Evolutionary conservation across 2,329 filamentous ascomycete species (phyloP).

Genomic region (Colletotrichum sp.): DNA sequence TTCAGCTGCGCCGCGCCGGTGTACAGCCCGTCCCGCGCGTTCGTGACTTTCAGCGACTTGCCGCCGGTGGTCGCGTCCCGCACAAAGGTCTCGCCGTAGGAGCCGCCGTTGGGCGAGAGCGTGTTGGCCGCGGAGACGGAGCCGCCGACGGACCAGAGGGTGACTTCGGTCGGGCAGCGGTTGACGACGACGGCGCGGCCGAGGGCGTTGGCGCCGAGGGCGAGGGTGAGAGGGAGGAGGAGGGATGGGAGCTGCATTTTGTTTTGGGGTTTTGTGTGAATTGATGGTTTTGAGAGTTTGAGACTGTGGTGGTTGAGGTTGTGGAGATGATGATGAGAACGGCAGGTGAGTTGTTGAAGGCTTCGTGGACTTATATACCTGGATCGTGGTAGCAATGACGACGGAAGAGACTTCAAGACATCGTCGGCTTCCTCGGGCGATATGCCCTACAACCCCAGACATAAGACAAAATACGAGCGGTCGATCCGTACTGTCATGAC

Average conservation of each 20-base stretch:
- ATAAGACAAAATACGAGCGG: neutral
- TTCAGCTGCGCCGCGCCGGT: conserved; percentile 43
- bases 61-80: conserved; percentile 42
- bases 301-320: neutral
- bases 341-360: neutral
- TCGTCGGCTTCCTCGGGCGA: neutral
- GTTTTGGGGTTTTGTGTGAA: neutral
- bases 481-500: neutral
- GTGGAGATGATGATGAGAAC: neutral
- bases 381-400: neutral
- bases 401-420: neutral
- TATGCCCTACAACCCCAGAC: neutral
- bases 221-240: conserved; percentile 25
- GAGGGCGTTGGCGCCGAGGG: conserved; percentile 28
- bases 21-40: conserved; percentile 38
- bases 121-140: conserved; percentile 28
- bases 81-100: conserved; percentile 37
- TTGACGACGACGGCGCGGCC: conserved; percentile 41
- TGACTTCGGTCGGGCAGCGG: conserved; percentile 38
- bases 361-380: neutral
- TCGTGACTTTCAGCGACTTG: conserved; percentile 42
- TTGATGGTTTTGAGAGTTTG: neutral
- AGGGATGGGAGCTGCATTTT: conserved; percentile 9
- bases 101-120: conserved; percentile 29
- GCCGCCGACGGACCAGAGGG: conserved; percentile 43